Evolutionary conservation across 2,329 filamentous ascomycete species (phyloP), one percentile per base, ranked within the genome.

Genomic region (Ophiocordyceps sinensis): DNA sequence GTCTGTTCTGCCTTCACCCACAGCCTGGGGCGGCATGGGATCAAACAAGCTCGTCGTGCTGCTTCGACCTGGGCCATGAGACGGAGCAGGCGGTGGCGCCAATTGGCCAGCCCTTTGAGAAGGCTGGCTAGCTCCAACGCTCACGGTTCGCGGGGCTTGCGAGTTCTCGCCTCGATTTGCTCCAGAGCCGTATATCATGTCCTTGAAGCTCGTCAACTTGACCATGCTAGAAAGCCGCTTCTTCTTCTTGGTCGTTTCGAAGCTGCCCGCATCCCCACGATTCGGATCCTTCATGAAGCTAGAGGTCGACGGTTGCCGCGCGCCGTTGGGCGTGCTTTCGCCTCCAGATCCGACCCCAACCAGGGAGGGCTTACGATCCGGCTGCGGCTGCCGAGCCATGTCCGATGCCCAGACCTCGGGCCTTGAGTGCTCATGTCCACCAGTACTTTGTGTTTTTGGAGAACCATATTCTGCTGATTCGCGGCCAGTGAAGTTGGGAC

Each of bases 191-290:
- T 51, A 49, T 35, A 60, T 55, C 12, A 54, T 49, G 19, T 49
- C 49, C 13, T 53, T 46, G 17, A 58, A 49, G 7, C 56, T 60
- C 10, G 66, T 47, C 12, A 49, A 49, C 26, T 53, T 53, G 21
- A 51, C 41, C 12, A 62, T 49, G 15, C 56, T 62, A 0, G 69
- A 70, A 43, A 73, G 66, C 11, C 68, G 58, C 45, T 67, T 70
- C 54, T 67, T 71, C 54, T 67, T 71, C 31, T 36, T 28, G 3
- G 21, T 38, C 9, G 5, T 13, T 47, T 43, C 4, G 48, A 41
- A 21, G 44, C 40, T 43, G n/a, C 21, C 28, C 9, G 28, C 35
- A 34, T 35, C 32, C 30, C 41, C 30, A 21, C 41, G 45, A n/a
- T 42, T 44, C 10, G 45, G 42, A 23, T 53, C 53, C 7, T 49